Percentiles rank a stretch among this genome's conserved stretches.
Conservation (phyloP, 805 yeast species). For the Metschnikowia picachoensis region DNA sequence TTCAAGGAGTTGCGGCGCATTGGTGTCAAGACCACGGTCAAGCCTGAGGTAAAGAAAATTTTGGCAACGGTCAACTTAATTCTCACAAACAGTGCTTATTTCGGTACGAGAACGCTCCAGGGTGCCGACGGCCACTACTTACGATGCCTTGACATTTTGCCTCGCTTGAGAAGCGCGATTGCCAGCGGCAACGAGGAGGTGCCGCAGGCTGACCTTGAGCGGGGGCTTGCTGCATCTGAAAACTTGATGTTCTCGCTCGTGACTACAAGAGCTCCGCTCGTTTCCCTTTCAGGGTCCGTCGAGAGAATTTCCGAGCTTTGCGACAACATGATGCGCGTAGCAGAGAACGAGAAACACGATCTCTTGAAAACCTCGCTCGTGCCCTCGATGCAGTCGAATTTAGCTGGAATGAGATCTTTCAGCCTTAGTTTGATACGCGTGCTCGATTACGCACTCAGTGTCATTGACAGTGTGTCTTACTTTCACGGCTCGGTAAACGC, state of each 20-base stretch:
- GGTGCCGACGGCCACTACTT: conserved; percentile 53
- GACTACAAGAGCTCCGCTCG: conserved; percentile 47
- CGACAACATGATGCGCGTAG: conserved; percentile 15
- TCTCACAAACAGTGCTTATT: conserved; percentile 50
- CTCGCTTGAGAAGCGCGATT: conserved; percentile 68
- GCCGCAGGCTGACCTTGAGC: conserved; percentile 68
- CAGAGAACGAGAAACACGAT: conserved; percentile 11
- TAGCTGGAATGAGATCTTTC: conserved; percentile 14
- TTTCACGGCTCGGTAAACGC: conserved; percentile 5
- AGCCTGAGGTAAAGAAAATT: conserved; percentile 58
- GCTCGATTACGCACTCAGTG: conserved; percentile 13
- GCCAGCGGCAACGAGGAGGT: conserved; percentile 64
- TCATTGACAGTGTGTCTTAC: conserved; percentile 6
- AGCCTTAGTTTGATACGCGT: conserved; percentile 8
- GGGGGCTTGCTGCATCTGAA: conserved; percentile 74
- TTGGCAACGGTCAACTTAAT: conserved; percentile 63
- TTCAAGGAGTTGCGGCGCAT: conserved; percentile 68
- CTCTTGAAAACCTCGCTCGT: conserved; percentile 17
- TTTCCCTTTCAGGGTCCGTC: conserved; percentile 24
- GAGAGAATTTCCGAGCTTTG: conserved; percentile 13
- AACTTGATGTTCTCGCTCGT: conserved; percentile 60
- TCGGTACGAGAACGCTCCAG: conserved; percentile 34
- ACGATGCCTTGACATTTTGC: conserved; percentile 73
- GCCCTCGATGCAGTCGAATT: conserved; percentile 18
- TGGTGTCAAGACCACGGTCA: conserved; percentile 68